Evolutionary conservation across 2,329 filamentous ascomycete species (phyloP), one percentile per base, ranked within the genome.

Genomic region (Diaporthe vexans): DNA sequence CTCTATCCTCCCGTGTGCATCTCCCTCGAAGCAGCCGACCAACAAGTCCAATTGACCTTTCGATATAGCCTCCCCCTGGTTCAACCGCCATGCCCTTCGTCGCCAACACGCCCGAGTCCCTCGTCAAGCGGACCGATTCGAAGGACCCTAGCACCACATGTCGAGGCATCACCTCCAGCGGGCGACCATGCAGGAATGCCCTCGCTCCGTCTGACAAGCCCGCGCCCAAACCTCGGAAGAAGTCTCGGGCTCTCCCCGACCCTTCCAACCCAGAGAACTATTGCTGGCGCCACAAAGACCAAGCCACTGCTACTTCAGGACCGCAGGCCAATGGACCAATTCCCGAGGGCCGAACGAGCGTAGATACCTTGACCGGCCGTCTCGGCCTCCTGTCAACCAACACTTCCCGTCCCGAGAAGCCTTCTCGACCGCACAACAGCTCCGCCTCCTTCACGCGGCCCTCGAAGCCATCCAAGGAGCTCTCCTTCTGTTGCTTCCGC

Each of bases 221-320:
- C 75, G 78, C 74, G 69, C 74, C 81, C 79, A 73, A 81, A 78
- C 51, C 79, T 77, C 56, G 82, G 76, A 76, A 79, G 29, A 76
- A 61, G 54, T 29, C 43, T 3, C 79, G 83, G 19, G 81, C 85
- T 79, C 83, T 85, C 8, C 84, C 86, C 72, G 88, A 91, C 75
- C 87, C 89, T 2, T 84, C 86, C 73, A 88, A 90, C 63, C 88
- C 91, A 75, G 87, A 84, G n/a, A 89, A 92, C 67, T 98, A 95
- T 84, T 98, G 96, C 86, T 98, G 94, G 93, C 95, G 98, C 82
- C 97, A 99, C 85, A 95, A 94, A 81, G 94, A 97, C 73, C 97
- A 99, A 83, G 94, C 94, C 2, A 82, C 81, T 58, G 87, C 86
- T 24, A 88, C 84, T 75, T 85, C 86, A 2, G 86, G 86, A 1